phyloP scores from a whole-genome alignment of 1,284 basidiomycete genomes.

The Ustanciosporium gigantosporum region DNA sequence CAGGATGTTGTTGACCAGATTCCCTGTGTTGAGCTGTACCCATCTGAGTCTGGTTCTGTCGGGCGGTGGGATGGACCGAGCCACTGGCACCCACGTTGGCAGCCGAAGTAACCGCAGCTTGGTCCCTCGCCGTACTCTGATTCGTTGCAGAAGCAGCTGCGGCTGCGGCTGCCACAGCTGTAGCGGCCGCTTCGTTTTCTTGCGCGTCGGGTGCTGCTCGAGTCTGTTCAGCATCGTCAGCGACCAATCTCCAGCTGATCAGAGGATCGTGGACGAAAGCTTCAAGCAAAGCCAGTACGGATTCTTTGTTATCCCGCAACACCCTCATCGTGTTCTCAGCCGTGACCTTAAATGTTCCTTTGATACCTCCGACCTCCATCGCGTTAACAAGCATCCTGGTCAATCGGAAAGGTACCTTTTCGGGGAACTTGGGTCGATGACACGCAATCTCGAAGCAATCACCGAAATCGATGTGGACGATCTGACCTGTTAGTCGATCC shows the following conservation, averaged over 20 bases:
- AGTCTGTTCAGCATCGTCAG: conserved; percentile 38
- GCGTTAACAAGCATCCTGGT: conserved; percentile 98
- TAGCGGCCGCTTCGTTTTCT: conserved; percentile 47
- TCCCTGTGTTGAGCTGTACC: too few relatives aligned
- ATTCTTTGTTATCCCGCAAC: conserved; percentile 93
- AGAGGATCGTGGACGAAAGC: conserved; percentile 71
- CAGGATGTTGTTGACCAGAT: too few relatives aligned
- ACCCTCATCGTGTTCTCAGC: conserved; percentile 98
- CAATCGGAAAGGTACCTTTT: conserved; percentile 96
- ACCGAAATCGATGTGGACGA: conserved; percentile 93
- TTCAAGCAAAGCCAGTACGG: conserved; percentile 94
- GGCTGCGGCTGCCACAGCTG: conserved; percentile 4
- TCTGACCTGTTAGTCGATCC: conserved; percentile 88
- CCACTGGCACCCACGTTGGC: conserved; percentile 6
- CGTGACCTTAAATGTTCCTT: conserved; percentile 92
- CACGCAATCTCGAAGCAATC: conserved; percentile 64
- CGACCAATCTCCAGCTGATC: conserved; percentile 66
- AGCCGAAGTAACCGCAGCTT: not conserved
- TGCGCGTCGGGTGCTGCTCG: conserved; percentile 53
- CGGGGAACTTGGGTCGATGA: conserved; percentile 90
- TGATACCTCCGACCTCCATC: conserved; percentile 95
- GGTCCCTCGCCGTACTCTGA: too few relatives aligned
- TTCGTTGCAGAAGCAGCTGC: not conserved
- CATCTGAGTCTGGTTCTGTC: too few relatives aligned
- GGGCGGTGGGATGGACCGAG: conserved; percentile 4